phyloP scores from a whole-genome alignment of 1,284 basidiomycete genomes.

The Sporisorium exsertum region DNA sequence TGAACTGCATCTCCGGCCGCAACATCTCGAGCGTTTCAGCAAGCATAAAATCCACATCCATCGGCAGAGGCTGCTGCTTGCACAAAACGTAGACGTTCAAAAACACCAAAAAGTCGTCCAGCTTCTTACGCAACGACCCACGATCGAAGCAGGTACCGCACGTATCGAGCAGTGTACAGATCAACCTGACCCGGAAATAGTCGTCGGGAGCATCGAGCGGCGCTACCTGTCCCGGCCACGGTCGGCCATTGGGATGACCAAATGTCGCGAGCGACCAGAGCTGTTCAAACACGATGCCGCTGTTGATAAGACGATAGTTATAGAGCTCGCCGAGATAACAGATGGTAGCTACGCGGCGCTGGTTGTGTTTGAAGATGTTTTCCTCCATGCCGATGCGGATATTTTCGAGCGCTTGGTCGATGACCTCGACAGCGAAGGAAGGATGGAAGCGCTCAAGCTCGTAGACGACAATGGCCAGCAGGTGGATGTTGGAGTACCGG shows the following conservation, averaged over 20 bases:
- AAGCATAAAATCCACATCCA: slow-evolving; percentile 98
- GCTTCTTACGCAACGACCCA: slow-evolving; percentile 86
- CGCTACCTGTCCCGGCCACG: slow-evolving; percentile 81
- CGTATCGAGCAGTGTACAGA: slow-evolving; percentile 91
- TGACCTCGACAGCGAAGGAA: slow-evolving; percentile 85
- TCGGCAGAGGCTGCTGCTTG: slow-evolving; percentile 83
- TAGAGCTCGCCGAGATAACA: slow-evolving; percentile 97
- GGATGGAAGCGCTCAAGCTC: slow-evolving; percentile 93
- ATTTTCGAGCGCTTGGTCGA: slow-evolving; percentile 95
- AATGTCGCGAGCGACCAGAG: slow-evolving; percentile 96
- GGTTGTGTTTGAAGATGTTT: slow-evolving; percentile 94
- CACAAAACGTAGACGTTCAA: slow-evolving; percentile 93
- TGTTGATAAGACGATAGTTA: slow-evolving; percentile 92
- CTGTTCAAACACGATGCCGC: slow-evolving; percentile 89
- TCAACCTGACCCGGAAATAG: slow-evolving; percentile 91
- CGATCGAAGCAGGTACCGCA: slow-evolving; percentile 98
- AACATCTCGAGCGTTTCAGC: slow-evolving; percentile 83
- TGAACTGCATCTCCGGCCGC: slow-evolving; percentile 70
- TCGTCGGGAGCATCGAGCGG: slow-evolving; percentile 91
- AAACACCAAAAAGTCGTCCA: slow-evolving; percentile 91
- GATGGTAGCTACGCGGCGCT: slow-evolving; percentile 87
- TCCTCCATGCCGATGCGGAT: slow-evolving; percentile 86
- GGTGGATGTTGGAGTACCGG: slow-evolving; percentile 87
- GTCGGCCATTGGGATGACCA: slow-evolving; percentile 91
- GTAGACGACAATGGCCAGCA: slow-evolving; percentile 93